Percentiles rank a stretch among this genome's conserved stretches.
Conservation (phyloP, 1,284 basidiomycete species). For the Xerocomus nothofagi region DNA sequence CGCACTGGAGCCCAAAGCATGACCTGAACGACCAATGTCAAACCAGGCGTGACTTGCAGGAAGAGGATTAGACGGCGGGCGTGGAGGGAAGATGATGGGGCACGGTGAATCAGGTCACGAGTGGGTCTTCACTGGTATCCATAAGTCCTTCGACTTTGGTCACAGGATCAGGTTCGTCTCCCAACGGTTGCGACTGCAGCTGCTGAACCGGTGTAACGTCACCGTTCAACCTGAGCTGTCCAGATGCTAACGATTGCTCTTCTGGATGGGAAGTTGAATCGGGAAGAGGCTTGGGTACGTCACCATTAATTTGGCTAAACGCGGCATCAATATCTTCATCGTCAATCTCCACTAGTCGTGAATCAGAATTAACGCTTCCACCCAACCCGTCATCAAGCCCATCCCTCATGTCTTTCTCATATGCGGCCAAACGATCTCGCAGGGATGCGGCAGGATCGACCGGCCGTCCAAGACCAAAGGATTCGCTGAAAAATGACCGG, state of each 20-base stretch:
- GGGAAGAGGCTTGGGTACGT: constrained; percentile 12
- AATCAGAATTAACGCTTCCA: constrained; percentile 18
- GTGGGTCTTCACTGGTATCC: constrained; percentile 69
- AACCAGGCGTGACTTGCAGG: constrained; percentile 8
- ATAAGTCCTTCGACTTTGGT: constrained; percentile 70
- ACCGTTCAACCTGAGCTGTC: constrained; percentile 47
- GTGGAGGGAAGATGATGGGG: constrained; percentile 2
- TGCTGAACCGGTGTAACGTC: constrained; percentile 48
- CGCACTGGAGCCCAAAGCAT: constrained; percentile 21
- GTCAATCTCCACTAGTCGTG: constrained; percentile 29
- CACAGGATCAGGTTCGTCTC: constrained; percentile 58
- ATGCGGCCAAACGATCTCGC: constrained; percentile 60
- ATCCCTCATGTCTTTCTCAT: constrained; percentile 48
- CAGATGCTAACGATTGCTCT: constrained; percentile 37
- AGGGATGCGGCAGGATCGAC: constrained; percentile 55
- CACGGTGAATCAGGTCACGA: constrained; percentile 45
- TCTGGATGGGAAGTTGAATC: constrained; percentile 10
- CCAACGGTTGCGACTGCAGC: constrained; percentile 53
- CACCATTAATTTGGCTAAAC: constrained; percentile 34
- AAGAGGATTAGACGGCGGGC: constrained; percentile 10
- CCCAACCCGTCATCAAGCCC: constrained; percentile 33
- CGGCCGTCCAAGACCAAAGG: constrained; percentile 43
- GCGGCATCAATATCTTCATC: constrained; percentile 34
- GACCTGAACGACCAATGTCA: constrained; percentile 14
- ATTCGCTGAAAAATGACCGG: constrained; percentile 48